Conservation (phyloP, 2,329 filamentous ascomycete species). For the Trichoderma hamatum region DNA sequence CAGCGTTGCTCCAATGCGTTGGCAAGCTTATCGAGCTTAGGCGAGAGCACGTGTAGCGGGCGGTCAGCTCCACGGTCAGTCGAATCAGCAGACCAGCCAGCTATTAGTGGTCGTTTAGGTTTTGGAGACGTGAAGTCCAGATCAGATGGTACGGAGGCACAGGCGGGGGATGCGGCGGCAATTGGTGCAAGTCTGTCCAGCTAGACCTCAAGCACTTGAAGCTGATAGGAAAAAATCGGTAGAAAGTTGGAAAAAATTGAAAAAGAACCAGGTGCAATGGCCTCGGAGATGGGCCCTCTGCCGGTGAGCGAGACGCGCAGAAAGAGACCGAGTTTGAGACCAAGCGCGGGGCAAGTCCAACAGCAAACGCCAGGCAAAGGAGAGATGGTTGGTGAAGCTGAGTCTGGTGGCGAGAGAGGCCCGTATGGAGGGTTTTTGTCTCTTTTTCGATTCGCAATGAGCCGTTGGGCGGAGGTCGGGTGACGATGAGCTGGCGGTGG, state of each 20-base stretch:
- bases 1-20: slow-evolving; percentile 13
- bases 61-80: slow-evolving; percentile 17
- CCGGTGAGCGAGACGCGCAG: not conserved
- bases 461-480: slow-evolving; percentile 21
- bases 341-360: not conserved
- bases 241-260: not conserved
- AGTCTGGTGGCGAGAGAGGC: slow-evolving; percentile 4
- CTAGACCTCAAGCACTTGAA: not conserved
- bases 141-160: slow-evolving; percentile 11
- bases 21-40: slow-evolving; percentile 17
- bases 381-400: slow-evolving; percentile 5
- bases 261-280: not conserved
- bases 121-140: not conserved
- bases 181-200: not conserved
- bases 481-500: slow-evolving; percentile 24
- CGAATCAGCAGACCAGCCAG: slow-evolving; percentile 19
- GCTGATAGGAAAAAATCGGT: not conserved
- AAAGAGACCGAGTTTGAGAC: not conserved
- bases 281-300: not conserved
- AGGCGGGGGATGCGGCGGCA: not conserved
- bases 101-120: not conserved
- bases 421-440: slow-evolving; percentile 7
- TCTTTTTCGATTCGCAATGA: not conserved
- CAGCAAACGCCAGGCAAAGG: not conserved
- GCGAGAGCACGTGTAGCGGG: slow-evolving; percentile 21